Percentiles rank a stretch among this genome's conserved stretches.
Conservation (phyloP, 352 stramenopile species). For the Aphanomyces euteiches region DNA sequence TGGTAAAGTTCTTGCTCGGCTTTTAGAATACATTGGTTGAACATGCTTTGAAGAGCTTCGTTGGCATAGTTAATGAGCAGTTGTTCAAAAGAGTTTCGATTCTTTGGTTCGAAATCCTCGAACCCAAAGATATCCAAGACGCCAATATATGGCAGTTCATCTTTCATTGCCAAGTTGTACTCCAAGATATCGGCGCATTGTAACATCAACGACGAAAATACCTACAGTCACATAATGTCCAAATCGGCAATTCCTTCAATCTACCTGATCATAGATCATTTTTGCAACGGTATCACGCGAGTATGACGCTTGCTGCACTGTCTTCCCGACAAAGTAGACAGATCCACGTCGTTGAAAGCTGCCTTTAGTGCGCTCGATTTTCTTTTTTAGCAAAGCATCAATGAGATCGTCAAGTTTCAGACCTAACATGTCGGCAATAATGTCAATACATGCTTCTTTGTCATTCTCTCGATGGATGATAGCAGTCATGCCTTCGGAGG, state of each 20-base stretch:
- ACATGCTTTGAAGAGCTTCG: constrained; percentile 34
- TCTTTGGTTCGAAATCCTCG: constrained; percentile 76
- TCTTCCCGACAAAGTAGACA: constrained; percentile 37
- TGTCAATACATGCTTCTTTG: constrained; percentile 29
- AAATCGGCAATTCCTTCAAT: constrained; percentile 71
- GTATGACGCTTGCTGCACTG: constrained; percentile 50
- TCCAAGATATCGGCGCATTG: constrained; percentile 63
- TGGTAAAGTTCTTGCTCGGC: constrained; percentile 40
- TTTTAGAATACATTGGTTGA: constrained; percentile 32
- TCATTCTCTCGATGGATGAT: constrained; percentile 21
- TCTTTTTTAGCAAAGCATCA: constrained; percentile 56
- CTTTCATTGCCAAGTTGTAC: constrained; percentile 47
- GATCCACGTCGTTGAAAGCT: constrained; percentile 71
- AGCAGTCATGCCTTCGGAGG: neutral
- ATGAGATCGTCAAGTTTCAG: constrained; percentile 53
- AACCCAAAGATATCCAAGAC: constrained; percentile 84
- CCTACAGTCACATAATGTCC: constrained; percentile 21
- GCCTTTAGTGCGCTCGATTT: constrained; percentile 38
- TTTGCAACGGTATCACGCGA: constrained; percentile 78
- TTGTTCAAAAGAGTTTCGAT: constrained; percentile 46
- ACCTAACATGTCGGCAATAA: constrained; percentile 56
- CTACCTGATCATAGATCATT: constrained; percentile 82
- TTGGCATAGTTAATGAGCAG: constrained; percentile 37
- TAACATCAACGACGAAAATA: constrained; percentile 84
- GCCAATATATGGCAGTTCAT: constrained; percentile 43